phyloP scores from a whole-genome alignment of 768 basidiomycete species.

The Leucosporidium creatinivorum region DNA sequence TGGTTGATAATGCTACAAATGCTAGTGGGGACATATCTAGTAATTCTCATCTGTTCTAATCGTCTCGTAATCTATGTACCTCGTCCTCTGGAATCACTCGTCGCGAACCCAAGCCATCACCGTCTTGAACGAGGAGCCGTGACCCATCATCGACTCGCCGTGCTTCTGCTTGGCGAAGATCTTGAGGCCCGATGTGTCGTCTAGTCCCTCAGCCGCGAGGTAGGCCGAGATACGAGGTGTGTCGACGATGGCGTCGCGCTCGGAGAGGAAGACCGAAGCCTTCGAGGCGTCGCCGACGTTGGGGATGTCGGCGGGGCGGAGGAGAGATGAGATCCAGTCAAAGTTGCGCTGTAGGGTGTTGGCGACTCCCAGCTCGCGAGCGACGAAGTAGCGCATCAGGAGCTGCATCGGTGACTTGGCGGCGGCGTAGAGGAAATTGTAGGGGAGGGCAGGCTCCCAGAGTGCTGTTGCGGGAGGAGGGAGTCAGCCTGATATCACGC shows the following conservation, averaged over 20 bases:
- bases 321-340: constrained; percentile 56
- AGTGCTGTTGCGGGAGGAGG: constrained; percentile 41
- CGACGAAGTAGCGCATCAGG: constrained; percentile 74
- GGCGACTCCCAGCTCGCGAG: constrained; percentile 74
- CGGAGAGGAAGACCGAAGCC: constrained; percentile 70
- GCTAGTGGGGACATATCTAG: no score
- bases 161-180: constrained; percentile 27
- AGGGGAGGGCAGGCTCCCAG: constrained; percentile 84
- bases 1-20: no score
- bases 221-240: constrained; percentile 69
- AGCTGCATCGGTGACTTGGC: constrained; percentile 50
- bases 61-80: no score
- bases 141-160: constrained; percentile 28
- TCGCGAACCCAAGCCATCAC: constrained; percentile 12
- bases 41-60: no score
- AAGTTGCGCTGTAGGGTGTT: constrained; percentile 41
- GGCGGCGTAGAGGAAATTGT: constrained; percentile 66
- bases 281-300: constrained; percentile 49
- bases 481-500: no score
- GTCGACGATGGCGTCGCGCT: constrained; percentile 68
- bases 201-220: constrained; percentile 41
- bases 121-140: constrained; percentile 19
- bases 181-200: constrained; percentile 13
- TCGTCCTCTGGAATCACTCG: no score
- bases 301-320: constrained; percentile 78